Conservation (phyloP, 768 basidiomycete genomes). For the Tylopilus plumbeoviolaceoides region DNA sequence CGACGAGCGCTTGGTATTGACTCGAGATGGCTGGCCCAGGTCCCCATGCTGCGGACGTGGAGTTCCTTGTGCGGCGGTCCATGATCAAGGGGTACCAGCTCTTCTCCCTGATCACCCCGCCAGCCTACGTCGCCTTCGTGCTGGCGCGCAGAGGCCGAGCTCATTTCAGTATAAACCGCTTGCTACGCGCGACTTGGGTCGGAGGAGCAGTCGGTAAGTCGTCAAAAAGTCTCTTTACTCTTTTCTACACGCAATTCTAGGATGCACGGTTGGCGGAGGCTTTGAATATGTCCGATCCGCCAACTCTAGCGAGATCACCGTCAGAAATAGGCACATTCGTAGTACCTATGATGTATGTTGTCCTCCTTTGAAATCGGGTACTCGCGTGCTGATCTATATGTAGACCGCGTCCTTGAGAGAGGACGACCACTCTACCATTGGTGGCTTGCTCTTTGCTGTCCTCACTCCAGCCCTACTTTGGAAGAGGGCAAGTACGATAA, state of each 20-base stretch:
- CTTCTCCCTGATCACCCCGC: conserved; percentile 59
- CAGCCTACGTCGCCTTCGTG: conserved; percentile 52
- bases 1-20: background rate
- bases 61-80: conserved; percentile 61
- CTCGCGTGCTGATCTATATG: conserved; percentile 1
- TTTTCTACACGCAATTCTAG: conserved; percentile 12
- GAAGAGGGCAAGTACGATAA: conserved; percentile 59
- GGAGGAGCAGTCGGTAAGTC: conserved; percentile 52
- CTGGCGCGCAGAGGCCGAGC: conserved; percentile 52
- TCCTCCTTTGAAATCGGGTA: background rate
- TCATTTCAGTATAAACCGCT: conserved; percentile 54
- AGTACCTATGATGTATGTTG: conserved; percentile 63
- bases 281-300: conserved; percentile 60
- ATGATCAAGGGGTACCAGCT: conserved; percentile 67
- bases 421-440: conserved; percentile 76
- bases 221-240: background rate
- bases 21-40: conserved; percentile 15
- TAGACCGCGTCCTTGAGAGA: conserved; percentile 57
- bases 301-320: conserved; percentile 45
- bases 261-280: conserved; percentile 46
- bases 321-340: conserved; percentile 47
- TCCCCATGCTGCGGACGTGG: conserved; percentile 50
- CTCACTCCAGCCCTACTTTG: conserved; percentile 69
- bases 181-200: conserved; percentile 71
- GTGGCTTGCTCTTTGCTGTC: conserved; percentile 58